These are phyloP conservation scores for Colletotrichum lindemuthianum DNA, from an alignment of 2,329 filamentous ascomycete species.

Conservation along the genomic window DNA sequence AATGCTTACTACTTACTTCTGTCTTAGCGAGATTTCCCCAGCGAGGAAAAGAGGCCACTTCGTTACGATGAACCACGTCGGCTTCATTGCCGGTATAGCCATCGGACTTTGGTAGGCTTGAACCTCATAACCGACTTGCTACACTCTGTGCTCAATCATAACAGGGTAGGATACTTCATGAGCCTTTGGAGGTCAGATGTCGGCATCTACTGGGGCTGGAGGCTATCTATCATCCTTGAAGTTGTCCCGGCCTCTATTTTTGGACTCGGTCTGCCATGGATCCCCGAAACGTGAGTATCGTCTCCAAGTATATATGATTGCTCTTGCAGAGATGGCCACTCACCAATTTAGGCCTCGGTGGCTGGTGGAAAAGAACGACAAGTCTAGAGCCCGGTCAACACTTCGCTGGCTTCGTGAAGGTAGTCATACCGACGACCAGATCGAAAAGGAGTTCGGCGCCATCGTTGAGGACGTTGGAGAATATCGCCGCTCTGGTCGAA, in stretches of 20 bases:
- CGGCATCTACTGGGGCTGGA: slow-evolving; percentile 62
- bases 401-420: slow-evolving; percentile 61
- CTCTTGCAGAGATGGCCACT: background rate
- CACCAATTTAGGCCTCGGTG: slow-evolving; percentile 60
- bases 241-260: slow-evolving; percentile 63
- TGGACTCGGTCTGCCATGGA: slow-evolving; percentile 58
- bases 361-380: slow-evolving; percentile 62
- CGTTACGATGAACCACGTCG: slow-evolving; percentile 69
- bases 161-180: slow-evolving; percentile 65
- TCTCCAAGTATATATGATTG: too few species aligned
- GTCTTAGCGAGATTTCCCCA: slow-evolving; percentile 62
- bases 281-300: slow-evolving; percentile 62
- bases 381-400: slow-evolving; percentile 53
- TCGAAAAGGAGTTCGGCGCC: slow-evolving; percentile 54
- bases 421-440: slow-evolving; percentile 47
- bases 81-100: slow-evolving; percentile 65
- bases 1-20: too few species aligned
- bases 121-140: background rate
- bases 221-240: slow-evolving; percentile 61
- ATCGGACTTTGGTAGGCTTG: slow-evolving; percentile 61
- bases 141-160: slow-evolving; percentile 15
- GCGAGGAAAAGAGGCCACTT: slow-evolving; percentile 63
- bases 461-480: slow-evolving; percentile 57
- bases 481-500: slow-evolving; percentile 48
- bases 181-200: slow-evolving; percentile 60